Conservation (phyloP, 208 protist species). For the Crithidia mellificae region DNA sequence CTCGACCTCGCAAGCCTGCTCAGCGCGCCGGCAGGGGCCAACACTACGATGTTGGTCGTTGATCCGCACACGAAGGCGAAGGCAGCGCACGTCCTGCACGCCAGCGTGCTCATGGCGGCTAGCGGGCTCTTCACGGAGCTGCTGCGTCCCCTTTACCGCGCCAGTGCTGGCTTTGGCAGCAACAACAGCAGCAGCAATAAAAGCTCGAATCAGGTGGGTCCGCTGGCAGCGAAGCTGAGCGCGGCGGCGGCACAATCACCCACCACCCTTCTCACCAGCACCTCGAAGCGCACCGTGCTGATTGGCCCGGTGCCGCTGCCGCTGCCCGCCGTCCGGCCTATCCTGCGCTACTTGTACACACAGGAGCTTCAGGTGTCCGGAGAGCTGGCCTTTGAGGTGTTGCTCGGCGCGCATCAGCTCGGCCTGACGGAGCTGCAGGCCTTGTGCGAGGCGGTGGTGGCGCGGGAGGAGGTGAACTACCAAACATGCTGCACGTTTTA, state of each 20-base stretch:
- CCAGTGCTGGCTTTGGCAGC: conserved; percentile 32
- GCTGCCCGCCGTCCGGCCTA: conserved; percentile 50
- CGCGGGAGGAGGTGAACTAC: conserved; percentile 83
- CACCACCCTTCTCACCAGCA: conserved; percentile 26
- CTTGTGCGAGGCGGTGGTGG: conserved; percentile 75
- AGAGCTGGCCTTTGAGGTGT: conserved; percentile 58
- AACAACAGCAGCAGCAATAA: background rate
- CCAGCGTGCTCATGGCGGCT: conserved; percentile 57
- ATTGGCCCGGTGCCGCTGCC: conserved; percentile 77
- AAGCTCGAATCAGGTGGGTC: conserved; percentile 42
- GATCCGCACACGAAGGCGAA: conserved; percentile 82
- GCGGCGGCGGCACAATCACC: conserved; percentile 26
- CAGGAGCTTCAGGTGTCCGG: conserved; percentile 49
- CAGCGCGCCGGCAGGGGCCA: conserved; percentile 34
- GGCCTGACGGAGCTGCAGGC: conserved; percentile 60
- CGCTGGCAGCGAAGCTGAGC: conserved; percentile 61
- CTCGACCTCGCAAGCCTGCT: conserved; percentile 60
- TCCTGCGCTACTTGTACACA: conserved; percentile 81
- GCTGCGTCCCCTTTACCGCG: conserved; percentile 63
- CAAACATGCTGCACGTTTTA: conserved; percentile 75
- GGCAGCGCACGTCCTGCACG: conserved; percentile 58
- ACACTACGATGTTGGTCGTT: conserved; percentile 74
- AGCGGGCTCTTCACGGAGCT: conserved; percentile 77
- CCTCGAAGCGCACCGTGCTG: conserved; percentile 60
- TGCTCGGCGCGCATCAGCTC: conserved; percentile 72